Base-by-base conservation (phyloP, 768 basidiomycete species). In the Fibroporia radiculosa region DNA sequence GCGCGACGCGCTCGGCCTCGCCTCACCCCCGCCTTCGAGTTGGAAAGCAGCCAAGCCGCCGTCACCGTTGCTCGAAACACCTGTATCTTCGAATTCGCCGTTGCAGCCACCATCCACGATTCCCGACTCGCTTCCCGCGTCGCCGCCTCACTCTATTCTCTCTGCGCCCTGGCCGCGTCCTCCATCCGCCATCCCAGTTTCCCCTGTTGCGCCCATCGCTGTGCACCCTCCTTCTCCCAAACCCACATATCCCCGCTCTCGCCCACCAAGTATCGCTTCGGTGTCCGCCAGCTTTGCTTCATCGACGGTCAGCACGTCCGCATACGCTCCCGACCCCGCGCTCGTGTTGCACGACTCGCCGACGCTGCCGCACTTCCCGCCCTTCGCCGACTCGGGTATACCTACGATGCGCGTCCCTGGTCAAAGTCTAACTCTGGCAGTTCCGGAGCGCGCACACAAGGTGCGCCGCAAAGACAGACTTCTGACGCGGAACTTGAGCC, bases 131-230 rank as follows among this genome's bases (percentile, higher is more conserved):
- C 22, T 36, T 34, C 28, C 40, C 40, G 23, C 50, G 16, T 42
- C 56, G 3, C 52, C 49, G 13, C 52, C 52, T 1, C 39, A 40
- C 28, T 51, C 53, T 14, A 50, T 58, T 40, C 38, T 61, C 3
- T 50, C 55, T 24, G 51, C 48, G 6, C 49, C 57, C 11, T 61
- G 59, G 59, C 59, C 59, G 10, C 44, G 33, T 2, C 59, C 59
- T 5, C 59, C 59, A 4, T 55, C 54, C 8, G 49, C 51, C 5
- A 47, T 61, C 31, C 59, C 59, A 0, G 24, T 32, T 14, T 55
- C 59, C n/a, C 55, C 55, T 6, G 36, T 27, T 26, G 40, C 34
- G 38, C 51, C 49, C 33, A 36, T 51, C 41, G 34, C 43, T 14
- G 22, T 53, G 29, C 24, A 37, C 16, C 50, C 49, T 11, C 51